Evolutionary conservation across 2,329 filamentous ascomycete species (phyloP), one percentile per base, ranked within the genome.

Genomic region (Phoma herbarum): DNA sequence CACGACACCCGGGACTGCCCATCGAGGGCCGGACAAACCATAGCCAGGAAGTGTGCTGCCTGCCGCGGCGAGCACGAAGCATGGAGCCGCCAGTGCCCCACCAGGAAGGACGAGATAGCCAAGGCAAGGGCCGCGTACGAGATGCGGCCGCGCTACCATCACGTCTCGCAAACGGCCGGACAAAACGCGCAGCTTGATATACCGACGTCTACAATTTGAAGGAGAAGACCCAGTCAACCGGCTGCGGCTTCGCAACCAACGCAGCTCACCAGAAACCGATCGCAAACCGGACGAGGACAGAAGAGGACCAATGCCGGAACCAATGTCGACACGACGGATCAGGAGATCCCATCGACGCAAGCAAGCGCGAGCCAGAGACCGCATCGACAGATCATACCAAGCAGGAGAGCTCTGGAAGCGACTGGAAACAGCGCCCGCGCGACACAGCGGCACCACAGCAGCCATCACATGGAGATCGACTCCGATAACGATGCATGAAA

Each of bases 401-500:
- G 26, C 26, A 41, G 37, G 20, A 14, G n/a, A 18, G 37, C 37
- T n/a, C 37, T 41, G 6, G 37, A 41, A 41, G 5, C 26, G 10
- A 41, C n/a, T 10, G 37, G 18, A 2, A 4, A 22, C 20, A 41
- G 4, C 18, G 9, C 37, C 16, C 37, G 18, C 5, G 26, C 26
- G 18, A 41, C 18, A 41, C 37, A 41, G n/a, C n/a, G n/a, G 18
- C 11, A 23, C n/a, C 2, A 22, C 25, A 58, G 29, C 33, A 58
- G 33, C 20, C 48, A 62, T 10, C 44, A 66, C 10, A 59, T 60
- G 50, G 56, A 62, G 22, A 55, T 64, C 45, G 52, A 62, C 45
- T 49, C 47, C 14, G 26, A 62, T 20, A 55, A 49, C 10, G 55
- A 62, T 47, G 46, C 54, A 62, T 65, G 46, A 62, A 62, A 48